Evolutionary conservation across 106 monocot genomes (phyloP).

Genomic region (Posidonia australis): DNA sequence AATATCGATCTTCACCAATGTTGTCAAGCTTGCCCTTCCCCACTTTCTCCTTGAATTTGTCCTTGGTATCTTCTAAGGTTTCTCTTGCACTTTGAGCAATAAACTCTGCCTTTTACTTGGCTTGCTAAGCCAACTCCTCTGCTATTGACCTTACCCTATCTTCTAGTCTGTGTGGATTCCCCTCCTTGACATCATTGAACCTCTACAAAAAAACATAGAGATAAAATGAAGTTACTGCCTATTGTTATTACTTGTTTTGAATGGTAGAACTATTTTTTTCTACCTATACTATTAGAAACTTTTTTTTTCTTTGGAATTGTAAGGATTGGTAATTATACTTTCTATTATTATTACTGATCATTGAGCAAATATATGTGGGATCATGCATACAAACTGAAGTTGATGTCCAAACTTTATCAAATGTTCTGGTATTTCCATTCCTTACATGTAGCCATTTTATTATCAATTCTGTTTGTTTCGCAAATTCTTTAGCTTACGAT

Average conservation of each 20-base stretch:
- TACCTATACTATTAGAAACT: too few species aligned
- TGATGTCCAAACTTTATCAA: too few species aligned
- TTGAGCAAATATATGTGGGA: slow-evolving; percentile 83
- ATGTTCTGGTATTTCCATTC: too few species aligned
- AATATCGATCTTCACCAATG: neutral
- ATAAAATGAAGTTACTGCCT: too few species aligned
- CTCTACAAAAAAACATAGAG: too few species aligned
- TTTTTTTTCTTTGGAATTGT: neutral
- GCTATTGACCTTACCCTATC: neutral
- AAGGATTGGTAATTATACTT: neutral
- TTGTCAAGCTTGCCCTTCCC: neutral
- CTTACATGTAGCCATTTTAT: too few species aligned
- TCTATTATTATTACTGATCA: slow-evolving; percentile 42
- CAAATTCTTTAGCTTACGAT: too few species aligned
- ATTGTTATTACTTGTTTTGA: too few species aligned
- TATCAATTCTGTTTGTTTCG: too few species aligned
- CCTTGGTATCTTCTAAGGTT: neutral
- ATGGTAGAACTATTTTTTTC: too few species aligned
- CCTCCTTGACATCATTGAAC: too few species aligned
- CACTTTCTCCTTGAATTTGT: neutral
- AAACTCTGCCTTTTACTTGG: slow-evolving; percentile 2
- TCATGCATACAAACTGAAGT: too few species aligned
- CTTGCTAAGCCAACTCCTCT: neutral
- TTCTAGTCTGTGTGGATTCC: neutral
- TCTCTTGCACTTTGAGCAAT: neutral